phyloP scores from a whole-genome alignment of 1,284 basidiomycete genomes.

The Ustilago crameri region DNA sequence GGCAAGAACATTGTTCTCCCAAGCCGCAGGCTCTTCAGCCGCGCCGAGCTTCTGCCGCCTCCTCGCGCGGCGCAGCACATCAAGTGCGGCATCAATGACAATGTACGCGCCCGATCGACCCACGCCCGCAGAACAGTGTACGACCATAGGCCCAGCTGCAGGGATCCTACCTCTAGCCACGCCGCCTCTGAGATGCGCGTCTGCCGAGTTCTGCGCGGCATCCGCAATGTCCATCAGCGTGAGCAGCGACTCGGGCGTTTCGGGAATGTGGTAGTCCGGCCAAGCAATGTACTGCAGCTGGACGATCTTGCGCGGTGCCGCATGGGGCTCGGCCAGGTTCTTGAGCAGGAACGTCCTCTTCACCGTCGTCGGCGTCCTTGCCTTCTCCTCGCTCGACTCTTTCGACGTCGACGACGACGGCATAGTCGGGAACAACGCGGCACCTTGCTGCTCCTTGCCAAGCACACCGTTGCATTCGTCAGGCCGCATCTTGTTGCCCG shows the following conservation, averaged over 20 bases:
- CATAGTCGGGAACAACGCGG: slow-evolving; percentile 48
- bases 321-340: slow-evolving; percentile 28
- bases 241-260: slow-evolving; percentile 56
- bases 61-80: slow-evolving; percentile 51
- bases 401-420: slow-evolving; percentile 9
- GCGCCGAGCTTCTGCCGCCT: slow-evolving; percentile 16
- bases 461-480: slow-evolving; percentile 31
- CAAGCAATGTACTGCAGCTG: slow-evolving; percentile 66
- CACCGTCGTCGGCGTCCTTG: slow-evolving; percentile 39
- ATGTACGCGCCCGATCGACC: slow-evolving; percentile 65
- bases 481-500: slow-evolving; percentile 27
- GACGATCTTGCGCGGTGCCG: slow-evolving; percentile 34
- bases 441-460: slow-evolving; percentile 22
- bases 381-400: background rate
- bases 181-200: slow-evolving; percentile 23
- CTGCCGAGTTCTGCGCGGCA: slow-evolving; percentile 46
- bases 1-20: slow-evolving; percentile 28
- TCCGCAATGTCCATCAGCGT: slow-evolving; percentile 54
- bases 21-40: slow-evolving; percentile 11
- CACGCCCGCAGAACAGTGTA: slow-evolving; percentile 68
- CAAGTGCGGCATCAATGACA: slow-evolving; percentile 58
- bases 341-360: slow-evolving; percentile 51
- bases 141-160: slow-evolving; percentile 56
- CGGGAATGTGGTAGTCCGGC: slow-evolving; percentile 66
- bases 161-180: background rate